Conservation (phyloP, 83 land plant genomes). For the Diphasiastrum complanatum region DNA sequence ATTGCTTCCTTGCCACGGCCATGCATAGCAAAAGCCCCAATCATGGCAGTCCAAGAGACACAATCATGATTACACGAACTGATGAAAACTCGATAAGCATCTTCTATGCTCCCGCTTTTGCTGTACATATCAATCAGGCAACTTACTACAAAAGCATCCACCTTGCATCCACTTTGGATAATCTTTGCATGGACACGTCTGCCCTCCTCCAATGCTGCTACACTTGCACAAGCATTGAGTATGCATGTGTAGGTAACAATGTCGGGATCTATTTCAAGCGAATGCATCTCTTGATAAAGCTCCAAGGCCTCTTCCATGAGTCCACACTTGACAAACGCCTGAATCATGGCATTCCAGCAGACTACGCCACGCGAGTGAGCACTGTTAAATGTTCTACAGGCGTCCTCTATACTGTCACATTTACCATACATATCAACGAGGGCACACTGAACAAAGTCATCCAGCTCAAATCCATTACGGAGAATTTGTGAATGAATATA, state of each 20-base stretch:
- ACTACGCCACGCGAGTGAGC: not conserved
- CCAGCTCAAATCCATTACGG: not conserved
- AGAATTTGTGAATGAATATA: too few relatives aligned
- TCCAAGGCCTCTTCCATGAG: not conserved
- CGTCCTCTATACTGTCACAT: not conserved
- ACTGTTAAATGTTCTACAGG: not conserved
- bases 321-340: not conserved
- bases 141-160: not conserved
- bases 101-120: not conserved
- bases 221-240: not conserved
- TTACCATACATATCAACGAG: constrained; percentile 2
- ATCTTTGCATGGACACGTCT: not conserved
- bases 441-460: not conserved
- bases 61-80: not conserved
- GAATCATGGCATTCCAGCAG: not conserved
- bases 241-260: not conserved
- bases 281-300: not conserved
- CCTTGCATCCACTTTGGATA: not conserved
- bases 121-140: too few relatives aligned
- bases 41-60: not conserved
- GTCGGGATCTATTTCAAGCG: not conserved
- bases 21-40: not conserved
- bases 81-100: not conserved
- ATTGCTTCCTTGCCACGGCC: not conserved
- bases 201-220: too few relatives aligned